Base-by-base conservation (phyloP, 176 grass and related monocot genomes). In the Lolium perenne region DNA sequence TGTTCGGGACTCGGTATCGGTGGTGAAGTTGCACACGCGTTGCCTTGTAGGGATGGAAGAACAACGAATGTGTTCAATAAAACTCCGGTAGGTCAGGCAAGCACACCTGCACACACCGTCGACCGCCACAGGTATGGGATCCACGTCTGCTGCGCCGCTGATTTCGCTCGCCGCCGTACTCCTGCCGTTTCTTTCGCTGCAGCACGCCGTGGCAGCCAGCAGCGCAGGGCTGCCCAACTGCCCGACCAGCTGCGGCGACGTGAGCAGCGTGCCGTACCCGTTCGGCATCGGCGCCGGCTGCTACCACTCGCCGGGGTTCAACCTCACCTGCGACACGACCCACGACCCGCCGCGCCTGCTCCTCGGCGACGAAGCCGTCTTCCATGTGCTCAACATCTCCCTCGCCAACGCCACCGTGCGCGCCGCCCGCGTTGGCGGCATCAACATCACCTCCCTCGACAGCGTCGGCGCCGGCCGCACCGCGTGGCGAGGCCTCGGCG, bases 201-300 rank as follows among this genome's bases (percentile, higher is more conserved):
- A 68, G 32, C 29, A 38, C 65, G 15, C 32, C 35, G 65, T 38
- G 6, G 65, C 65, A 40, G 16, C 65, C 10, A 64, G 23, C 5
- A 15, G 23, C 12, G 6, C 61, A 64, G 61, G 61, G 1, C 61
- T 64, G 61, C 74, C 74, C 11, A 55, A 16, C 10, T 79, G 76
- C 35, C 20, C 38, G 18, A 41, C 55, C 35, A 35, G 53, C 10
- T 79, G 55, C 38, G 76, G 76, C 76, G 55, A 60, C 55, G 76
- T 61, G 55, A 66, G 63, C 63, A 58, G 51, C 55, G 76, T 79
- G 76, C 55, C 76, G 20, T 79, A 60, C 76, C 76, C 76, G 54
- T 78, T 78, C 35, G 76, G 76, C 54, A 78, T 78, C 35, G 76
- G 76, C 76, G 18, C 76, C 76, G 76, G 76, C 55, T 78, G 76